Conservation (phyloP, 306 rosid species). For the Casuarina glauca region DNA sequence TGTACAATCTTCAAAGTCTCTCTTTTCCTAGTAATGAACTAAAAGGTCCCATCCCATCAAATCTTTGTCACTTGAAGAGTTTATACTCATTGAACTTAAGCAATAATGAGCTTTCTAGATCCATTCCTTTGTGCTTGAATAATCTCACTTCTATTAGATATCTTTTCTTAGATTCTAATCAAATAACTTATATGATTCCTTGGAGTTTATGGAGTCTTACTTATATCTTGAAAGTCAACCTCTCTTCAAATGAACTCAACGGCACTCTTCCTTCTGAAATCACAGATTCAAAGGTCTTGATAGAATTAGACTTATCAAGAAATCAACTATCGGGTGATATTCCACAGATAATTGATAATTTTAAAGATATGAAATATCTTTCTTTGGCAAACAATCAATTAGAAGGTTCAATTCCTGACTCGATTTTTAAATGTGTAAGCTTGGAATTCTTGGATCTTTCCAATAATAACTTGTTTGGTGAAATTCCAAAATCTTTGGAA, state of each 20-base stretch:
- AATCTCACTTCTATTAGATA: background rate
- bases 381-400: conserved; percentile 24
- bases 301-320: no score
- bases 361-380: conserved; percentile 10
- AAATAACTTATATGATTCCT: background rate
- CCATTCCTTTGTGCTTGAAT: conserved; percentile 17
- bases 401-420: conserved; percentile 27
- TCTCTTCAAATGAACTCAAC: conserved; percentile 6
- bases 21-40: background rate
- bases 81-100: background rate
- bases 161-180: background rate
- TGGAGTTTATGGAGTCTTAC: conserved; percentile 1
- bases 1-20: background rate
- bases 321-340: no score
- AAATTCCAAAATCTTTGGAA: conserved; percentile 12
- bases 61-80: conserved; percentile 1
- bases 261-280: conserved; percentile 9
- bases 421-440: background rate
- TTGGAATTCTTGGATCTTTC: conserved; percentile 5
- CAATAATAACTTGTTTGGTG: background rate
- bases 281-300: background rate
- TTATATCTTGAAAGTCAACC: background rate
- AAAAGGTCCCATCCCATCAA: conserved; percentile 2
- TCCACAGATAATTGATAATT: background rate
- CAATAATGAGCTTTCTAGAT: background rate